These are phyloP conservation scores for Leavenworthia alabamica DNA, from an alignment of 345 rosid species.

Conservation along the genomic window DNA sequence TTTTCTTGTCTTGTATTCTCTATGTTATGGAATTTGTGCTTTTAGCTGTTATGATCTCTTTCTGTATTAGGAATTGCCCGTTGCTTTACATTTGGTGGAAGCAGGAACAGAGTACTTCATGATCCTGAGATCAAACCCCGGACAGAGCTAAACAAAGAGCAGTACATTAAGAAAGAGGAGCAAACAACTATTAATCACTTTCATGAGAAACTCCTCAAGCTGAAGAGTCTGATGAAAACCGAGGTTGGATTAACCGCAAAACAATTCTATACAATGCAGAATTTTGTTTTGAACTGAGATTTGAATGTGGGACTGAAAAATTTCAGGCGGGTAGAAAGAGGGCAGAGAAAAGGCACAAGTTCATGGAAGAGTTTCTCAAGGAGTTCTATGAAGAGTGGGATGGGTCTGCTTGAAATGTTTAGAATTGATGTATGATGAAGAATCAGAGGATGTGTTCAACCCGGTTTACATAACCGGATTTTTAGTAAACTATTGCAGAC, in stretches of 20 bases:
- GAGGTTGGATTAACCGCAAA: conserved; percentile 34
- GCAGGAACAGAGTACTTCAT: conserved; percentile 65
- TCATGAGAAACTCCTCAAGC: conserved; percentile 82
- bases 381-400: conserved; percentile 79
- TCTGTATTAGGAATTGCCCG: conserved; percentile 66
- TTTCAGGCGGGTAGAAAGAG: conserved; percentile 65
- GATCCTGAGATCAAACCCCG: conserved; percentile 71
- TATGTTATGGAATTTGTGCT: neutral
- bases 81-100: conserved; percentile 89
- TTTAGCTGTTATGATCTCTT: neutral
- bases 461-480: too few species aligned
- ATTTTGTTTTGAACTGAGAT: neutral
- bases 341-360: conserved; percentile 71
- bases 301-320: neutral
- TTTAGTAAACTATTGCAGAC: too few species aligned
- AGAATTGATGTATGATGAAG: conserved; percentile 2
- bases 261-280: neutral
- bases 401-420: conserved; percentile 43
- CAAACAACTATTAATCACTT: conserved; percentile 80
- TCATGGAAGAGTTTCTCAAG: conserved; percentile 61
- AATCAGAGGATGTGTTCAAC: neutral
- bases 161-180: conserved; percentile 63
- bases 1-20: neutral
- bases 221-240: conserved; percentile 74
- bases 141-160: conserved; percentile 57